phyloP scores from a whole-genome alignment of 2,329 filamentous ascomycete genomes.

The Penicillium sp. region DNA sequence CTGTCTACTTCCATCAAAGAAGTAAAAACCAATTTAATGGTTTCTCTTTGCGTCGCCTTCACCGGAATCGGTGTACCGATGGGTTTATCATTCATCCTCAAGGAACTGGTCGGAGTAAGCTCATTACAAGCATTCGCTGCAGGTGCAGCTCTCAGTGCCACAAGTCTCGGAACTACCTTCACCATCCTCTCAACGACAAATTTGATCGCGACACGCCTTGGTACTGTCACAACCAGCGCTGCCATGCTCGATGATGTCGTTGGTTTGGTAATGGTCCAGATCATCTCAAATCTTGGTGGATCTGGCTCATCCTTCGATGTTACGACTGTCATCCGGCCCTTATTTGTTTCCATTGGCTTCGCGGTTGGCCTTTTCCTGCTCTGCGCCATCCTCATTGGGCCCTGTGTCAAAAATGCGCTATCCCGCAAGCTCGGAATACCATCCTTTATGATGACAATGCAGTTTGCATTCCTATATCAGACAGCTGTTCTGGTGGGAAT shows the following conservation, averaged over 20 bases:
- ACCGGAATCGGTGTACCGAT: slow-evolving; percentile 70
- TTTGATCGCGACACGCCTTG: slow-evolving; percentile 60
- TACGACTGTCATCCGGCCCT: slow-evolving; percentile 53
- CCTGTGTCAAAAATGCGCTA: slow-evolving; percentile 13
- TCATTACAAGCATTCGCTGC: slow-evolving; percentile 70
- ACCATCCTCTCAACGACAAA: slow-evolving; percentile 66
- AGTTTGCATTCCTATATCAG: slow-evolving; percentile 47
- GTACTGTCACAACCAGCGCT: slow-evolving; percentile 60
- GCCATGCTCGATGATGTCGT: slow-evolving; percentile 30
- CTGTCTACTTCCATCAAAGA: slow-evolving; percentile 46
- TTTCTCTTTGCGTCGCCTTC: slow-evolving; percentile 66
- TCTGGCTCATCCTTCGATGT: slow-evolving; percentile 36
- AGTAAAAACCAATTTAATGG: slow-evolving; percentile 62
- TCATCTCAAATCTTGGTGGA: slow-evolving; percentile 69
- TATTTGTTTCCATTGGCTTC: slow-evolving; percentile 53
- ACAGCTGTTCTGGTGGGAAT: slow-evolving; percentile 51
- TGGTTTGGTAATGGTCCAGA: slow-evolving; percentile 75
- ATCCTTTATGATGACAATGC: slow-evolving; percentile 4
- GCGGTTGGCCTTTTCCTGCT: slow-evolving; percentile 31
- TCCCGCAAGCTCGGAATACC: slow-evolving; percentile 13
- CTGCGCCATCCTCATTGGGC: slow-evolving; percentile 29
- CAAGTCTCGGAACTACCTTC: slow-evolving; percentile 73
- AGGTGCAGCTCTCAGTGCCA: slow-evolving; percentile 74
- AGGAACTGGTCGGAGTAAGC: slow-evolving; percentile 53
- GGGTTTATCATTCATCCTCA: slow-evolving; percentile 66